Percentiles rank a stretch among this genome's conserved stretches.
These are phyloP conservation scores for Naganishia antarctica DNA, from an alignment of 768 basidiomycete genomes.

Conservation along the genomic window DNA sequence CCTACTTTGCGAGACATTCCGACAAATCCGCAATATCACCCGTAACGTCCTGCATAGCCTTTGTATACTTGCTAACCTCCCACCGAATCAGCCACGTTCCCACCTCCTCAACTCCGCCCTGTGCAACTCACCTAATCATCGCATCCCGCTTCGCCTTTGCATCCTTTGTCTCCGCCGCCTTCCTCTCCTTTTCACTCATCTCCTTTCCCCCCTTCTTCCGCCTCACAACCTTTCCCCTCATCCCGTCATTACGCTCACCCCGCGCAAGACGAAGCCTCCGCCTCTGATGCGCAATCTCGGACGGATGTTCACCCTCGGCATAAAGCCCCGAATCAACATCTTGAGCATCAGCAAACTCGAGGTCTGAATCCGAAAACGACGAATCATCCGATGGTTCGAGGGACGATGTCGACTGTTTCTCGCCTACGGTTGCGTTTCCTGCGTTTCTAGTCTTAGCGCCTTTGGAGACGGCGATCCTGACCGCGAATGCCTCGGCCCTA, in stretches of 20 bases:
- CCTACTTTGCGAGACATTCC: constrained; percentile 49
- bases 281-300: constrained; percentile 15
- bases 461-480: constrained; percentile 43
- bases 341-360: constrained; percentile 28
- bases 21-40: constrained; percentile 48
- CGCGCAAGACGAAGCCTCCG: not conserved
- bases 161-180: constrained; percentile 40
- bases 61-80: constrained; percentile 46
- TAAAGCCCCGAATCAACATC: constrained; percentile 22
- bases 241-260: not conserved
- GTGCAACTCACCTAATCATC: constrained; percentile 31
- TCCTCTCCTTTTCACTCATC: constrained; percentile 43
- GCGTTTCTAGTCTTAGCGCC: constrained; percentile 36
- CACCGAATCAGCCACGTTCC: not conserved
- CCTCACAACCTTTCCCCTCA: constrained; percentile 13
- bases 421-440: constrained; percentile 47
- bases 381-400: constrained; percentile 13
- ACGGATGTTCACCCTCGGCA: constrained; percentile 22
- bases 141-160: constrained; percentile 50
- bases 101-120: not conserved
- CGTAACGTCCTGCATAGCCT: constrained; percentile 46
- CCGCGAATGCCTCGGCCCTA: constrained; percentile 34
- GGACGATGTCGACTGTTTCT: constrained; percentile 32
- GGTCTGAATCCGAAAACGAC: constrained; percentile 34
- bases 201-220: constrained; percentile 29